Percentiles rank a stretch among this genome's conserved stretches.
Conservation (phyloP, 768 basidiomycete genomes). For the Tephrocybe sp. region DNA sequence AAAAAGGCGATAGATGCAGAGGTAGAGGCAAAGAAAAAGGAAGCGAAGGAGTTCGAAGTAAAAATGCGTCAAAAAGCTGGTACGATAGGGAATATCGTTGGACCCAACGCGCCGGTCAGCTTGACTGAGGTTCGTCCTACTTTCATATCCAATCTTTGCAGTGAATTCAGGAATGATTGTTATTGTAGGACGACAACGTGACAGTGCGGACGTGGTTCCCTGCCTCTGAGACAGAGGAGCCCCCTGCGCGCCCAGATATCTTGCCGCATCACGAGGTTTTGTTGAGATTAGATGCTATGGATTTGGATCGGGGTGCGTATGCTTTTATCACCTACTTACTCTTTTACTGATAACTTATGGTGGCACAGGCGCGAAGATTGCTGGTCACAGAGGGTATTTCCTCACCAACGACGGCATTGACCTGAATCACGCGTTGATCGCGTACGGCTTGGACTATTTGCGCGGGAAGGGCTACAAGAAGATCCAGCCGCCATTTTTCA, state of each 20-base stretch:
- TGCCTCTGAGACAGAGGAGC: slow-evolving; percentile 68
- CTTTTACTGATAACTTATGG: background rate
- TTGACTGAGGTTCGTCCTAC: slow-evolving; percentile 70
- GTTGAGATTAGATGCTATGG: slow-evolving; percentile 91
- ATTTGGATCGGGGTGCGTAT: slow-evolving; percentile 86
- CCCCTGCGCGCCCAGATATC: slow-evolving; percentile 71
- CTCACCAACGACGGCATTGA: slow-evolving; percentile 94
- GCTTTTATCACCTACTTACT: no score
- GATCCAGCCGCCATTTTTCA: slow-evolving; percentile 96
- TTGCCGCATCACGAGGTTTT: slow-evolving; percentile 98
- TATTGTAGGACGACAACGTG: slow-evolving; percentile 81
- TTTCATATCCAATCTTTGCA: background rate
- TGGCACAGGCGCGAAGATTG: slow-evolving; percentile 79
- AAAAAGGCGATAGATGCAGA: slow-evolving; percentile 87
- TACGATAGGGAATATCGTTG: slow-evolving; percentile 91
- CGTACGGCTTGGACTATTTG: slow-evolving; percentile 93
- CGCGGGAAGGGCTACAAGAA: slow-evolving; percentile 84
- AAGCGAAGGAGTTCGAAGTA: slow-evolving; percentile 72
- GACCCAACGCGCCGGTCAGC: slow-evolving; percentile 82
- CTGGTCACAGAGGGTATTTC: slow-evolving; percentile 97
- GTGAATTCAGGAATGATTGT: background rate
- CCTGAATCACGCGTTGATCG: slow-evolving; percentile 94
- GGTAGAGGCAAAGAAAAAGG: slow-evolving; percentile 73
- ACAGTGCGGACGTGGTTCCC: slow-evolving; percentile 87
- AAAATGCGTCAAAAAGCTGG: slow-evolving; percentile 80